Percentiles rank a stretch among this genome's conserved stretches.
Evolutionary conservation across 805 yeast genomes (phyloP).

Genomic region (Wickerhamomyces chambardii): DNA sequence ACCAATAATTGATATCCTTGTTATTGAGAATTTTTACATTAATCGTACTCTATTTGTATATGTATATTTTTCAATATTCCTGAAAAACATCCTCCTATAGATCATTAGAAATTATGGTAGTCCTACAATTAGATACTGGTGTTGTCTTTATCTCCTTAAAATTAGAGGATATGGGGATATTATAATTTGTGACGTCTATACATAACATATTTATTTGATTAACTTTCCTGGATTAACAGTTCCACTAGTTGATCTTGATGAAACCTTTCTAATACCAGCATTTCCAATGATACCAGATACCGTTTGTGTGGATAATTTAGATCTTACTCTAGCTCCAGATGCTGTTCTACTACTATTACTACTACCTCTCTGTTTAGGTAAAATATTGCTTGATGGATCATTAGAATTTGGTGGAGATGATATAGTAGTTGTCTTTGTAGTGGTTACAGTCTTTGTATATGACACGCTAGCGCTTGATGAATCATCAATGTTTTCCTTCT

Average conservation of each 20-base stretch:
- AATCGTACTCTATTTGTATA: too few relatives aligned
- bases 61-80: too few relatives aligned
- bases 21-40: too few relatives aligned
- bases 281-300: slow-evolving; percentile 10
- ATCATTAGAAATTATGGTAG: too few relatives aligned
- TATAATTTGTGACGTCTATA: too few relatives aligned
- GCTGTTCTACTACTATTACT: too few relatives aligned
- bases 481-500: slow-evolving; percentile 1
- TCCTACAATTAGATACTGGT: too few relatives aligned
- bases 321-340: slow-evolving; percentile 21
- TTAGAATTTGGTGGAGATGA: slow-evolving; percentile 20
- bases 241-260: background rate
- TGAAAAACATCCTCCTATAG: too few relatives aligned
- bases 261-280: slow-evolving; percentile 17
- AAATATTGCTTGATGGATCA: slow-evolving; percentile 7
- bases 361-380: slow-evolving; percentile 17
- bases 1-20: too few relatives aligned
- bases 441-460: slow-evolving; percentile 18
- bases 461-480: slow-evolving; percentile 9
- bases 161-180: too few relatives aligned
- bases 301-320: slow-evolving; percentile 14
- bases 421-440: slow-evolving; percentile 19
- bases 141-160: too few relatives aligned
- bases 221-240: background rate
- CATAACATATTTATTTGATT: background rate